These are phyloP conservation scores for Botryotinia narcissicola DNA, from an alignment of 2,329 filamentous ascomycete species.

Conservation along the genomic window DNA sequence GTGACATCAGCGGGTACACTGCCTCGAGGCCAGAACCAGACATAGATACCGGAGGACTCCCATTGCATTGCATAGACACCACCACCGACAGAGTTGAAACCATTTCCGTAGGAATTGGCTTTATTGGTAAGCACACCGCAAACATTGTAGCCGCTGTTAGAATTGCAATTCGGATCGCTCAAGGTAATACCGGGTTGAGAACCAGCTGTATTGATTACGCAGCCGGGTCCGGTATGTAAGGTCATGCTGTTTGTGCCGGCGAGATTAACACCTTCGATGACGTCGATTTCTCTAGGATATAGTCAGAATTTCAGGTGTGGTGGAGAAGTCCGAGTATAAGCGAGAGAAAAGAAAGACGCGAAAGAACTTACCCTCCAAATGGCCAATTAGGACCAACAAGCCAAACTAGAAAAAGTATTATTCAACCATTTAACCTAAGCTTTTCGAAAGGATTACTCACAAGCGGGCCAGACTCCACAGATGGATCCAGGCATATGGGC, in stretches of 20 bases:
- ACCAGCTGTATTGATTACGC: conserved; percentile 53
- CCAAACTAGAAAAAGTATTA: conserved; percentile 39
- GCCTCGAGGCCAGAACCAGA: conserved; percentile 77
- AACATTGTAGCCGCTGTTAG: conserved; percentile 50
- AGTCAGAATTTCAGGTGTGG: neutral
- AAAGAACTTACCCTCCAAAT: conserved; percentile 44
- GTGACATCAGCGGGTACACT: conserved; percentile 62
- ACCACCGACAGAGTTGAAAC: conserved; percentile 68
- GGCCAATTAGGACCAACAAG: conserved; percentile 66
- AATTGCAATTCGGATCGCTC: conserved; percentile 56
- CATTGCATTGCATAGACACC: conserved; percentile 76
- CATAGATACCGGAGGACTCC: conserved; percentile 66
- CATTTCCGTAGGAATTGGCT: conserved; percentile 59
- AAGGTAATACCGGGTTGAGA: conserved; percentile 45
- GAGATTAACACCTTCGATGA: conserved; percentile 73
- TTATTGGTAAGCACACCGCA: conserved; percentile 55
- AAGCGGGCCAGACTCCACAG: conserved; percentile 61
- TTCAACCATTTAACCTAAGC: neutral
- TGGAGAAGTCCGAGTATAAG: neutral
- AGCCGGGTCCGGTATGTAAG: conserved; percentile 64
- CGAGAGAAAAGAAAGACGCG: too few relatives aligned
- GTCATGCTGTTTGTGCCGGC: conserved; percentile 60
- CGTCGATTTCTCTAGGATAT: conserved; percentile 64
- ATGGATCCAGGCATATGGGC: conserved; percentile 55
- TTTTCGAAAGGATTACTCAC: neutral